Percentiles rank a stretch among this genome's conserved stretches.
These are phyloP conservation scores for Cyathus olla DNA, from an alignment of 1,284 basidiomycete species.

Conservation along the genomic window DNA sequence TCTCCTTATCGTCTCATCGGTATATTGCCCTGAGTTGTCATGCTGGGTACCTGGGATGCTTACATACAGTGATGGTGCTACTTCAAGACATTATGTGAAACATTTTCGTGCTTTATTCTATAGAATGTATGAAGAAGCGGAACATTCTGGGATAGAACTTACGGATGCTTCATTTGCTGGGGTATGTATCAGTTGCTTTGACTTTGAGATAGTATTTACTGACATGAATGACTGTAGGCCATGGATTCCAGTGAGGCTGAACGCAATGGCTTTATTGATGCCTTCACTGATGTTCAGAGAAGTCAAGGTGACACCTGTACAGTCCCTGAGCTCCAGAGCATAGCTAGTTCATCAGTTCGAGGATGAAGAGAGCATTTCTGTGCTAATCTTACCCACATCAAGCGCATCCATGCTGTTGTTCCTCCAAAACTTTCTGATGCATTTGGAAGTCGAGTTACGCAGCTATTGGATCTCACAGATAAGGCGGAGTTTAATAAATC, in stretches of 20 bases:
- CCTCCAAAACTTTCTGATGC: constrained; percentile 8
- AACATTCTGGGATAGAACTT: not conserved
- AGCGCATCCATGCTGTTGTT: constrained; percentile 28
- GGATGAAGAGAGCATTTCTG: constrained; percentile 42
- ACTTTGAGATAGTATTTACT: not conserved
- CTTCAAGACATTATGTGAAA: constrained; percentile 28
- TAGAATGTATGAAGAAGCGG: constrained; percentile 24
- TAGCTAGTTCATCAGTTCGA: constrained; percentile 23
- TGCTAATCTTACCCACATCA: constrained; percentile 28
- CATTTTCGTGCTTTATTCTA: constrained; percentile 35
- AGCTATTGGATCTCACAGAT: constrained; percentile 10
- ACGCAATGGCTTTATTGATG: constrained; percentile 31
- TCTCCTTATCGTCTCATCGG: constrained; percentile 23
- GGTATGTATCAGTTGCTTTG: constrained; percentile 9
- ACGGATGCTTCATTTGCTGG: constrained; percentile 22
- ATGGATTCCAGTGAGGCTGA: constrained; percentile 44
- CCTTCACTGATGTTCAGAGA: constrained; percentile 32
- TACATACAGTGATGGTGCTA: constrained; percentile 37
- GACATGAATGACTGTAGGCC: constrained; percentile 20
- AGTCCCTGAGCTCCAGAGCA: constrained; percentile 20
- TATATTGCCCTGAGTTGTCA: constrained; percentile 18
- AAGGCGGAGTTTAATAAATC: constrained; percentile 11
- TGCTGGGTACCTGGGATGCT: constrained; percentile 39
- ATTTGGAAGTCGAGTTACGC: constrained; percentile 18
- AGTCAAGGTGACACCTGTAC: constrained; percentile 10